Percentiles rank a stretch among this genome's conserved stretches.
These are phyloP conservation scores for Colletotrichum eremochloae DNA, from an alignment of 2,329 filamentous ascomycete genomes.

Conservation along the genomic window DNA sequence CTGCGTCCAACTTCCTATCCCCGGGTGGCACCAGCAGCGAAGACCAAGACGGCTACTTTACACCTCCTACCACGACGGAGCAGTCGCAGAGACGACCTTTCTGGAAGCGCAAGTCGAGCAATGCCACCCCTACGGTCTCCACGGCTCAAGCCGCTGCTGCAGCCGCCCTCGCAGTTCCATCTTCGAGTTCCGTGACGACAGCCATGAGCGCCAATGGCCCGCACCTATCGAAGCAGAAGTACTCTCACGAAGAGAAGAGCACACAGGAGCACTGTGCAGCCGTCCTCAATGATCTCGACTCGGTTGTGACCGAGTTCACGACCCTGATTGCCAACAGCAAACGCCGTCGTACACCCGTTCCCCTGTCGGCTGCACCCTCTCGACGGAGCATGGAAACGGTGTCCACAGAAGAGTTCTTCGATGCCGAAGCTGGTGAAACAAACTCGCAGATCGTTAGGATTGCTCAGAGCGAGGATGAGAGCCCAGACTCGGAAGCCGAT, in stretches of 20 bases:
- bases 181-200: conserved; percentile 54
- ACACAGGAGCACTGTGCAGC: conserved; percentile 87
- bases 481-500: conserved; percentile 66
- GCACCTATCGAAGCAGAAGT: conserved; percentile 52
- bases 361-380: conserved; percentile 59
- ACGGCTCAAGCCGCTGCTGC: conserved; percentile 54
- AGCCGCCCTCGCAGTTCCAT: conserved; percentile 58
- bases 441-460: conserved; percentile 81
- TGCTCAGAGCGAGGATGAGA: conserved; percentile 76
- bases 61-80: conserved; percentile 57
- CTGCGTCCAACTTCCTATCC: conserved; percentile 55
- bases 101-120: conserved; percentile 90
- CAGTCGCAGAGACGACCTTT: conserved; percentile 73
- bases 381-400: conserved; percentile 84
- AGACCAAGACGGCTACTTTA: conserved; percentile 69
- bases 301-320: conserved; percentile 86
- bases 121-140: conserved; percentile 65
- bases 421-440: conserved; percentile 79
- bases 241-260: conserved; percentile 69
- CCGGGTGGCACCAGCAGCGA: conserved; percentile 53
- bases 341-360: conserved; percentile 73
- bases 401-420: conserved; percentile 92
- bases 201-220: conserved; percentile 50
- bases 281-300: conserved; percentile 86
- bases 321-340: conserved; percentile 83